Evolutionary conservation across 106 monocot genomes (phyloP), one percentile per base, ranked within the genome.

Genomic region (Dioscorea zingiberensis): DNA sequence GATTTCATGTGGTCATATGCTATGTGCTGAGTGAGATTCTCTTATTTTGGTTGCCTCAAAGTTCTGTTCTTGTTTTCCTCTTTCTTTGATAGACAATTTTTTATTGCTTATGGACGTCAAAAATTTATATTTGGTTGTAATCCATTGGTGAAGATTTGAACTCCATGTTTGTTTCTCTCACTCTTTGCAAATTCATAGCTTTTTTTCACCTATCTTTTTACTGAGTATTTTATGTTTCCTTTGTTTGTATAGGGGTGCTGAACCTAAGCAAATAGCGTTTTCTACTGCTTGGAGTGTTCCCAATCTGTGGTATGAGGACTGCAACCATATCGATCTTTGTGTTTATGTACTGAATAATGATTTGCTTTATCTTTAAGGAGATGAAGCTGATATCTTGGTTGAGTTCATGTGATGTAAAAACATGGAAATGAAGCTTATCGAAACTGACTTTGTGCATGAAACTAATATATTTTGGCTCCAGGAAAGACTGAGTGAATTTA

Each of bases 251-350:
- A 81, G 81, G 57, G 81, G 81, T 27, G 67, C 77, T 21, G 81
- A 81, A 53, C 81, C 81, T 24, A 81, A 77, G 53, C 67, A 77
- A 49, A 62, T 81, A 48, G 81, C 81, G 1, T 72, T 81, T 58
- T 81, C 81, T 12, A 64, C 72, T 53, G 81, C 81, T 69, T 57
- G 81, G 81, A 45, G 49, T 81, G 10, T 81, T 81, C 60, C 81
- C 81, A 11, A 77, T 81, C 18, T 81, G 81, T 30, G 81, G 81
- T 81, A 64, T 53, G 49, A 38, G 38, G 38, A 38, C 38, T 38
- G 38, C 4, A 38, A 38, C 38, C 10, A 6, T 38, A 38, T 10
- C 10, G 38, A 38, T 38, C 38, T 6, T 38, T 38, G 38, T 38
- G 38, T 10, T 38, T 38, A 38, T 38, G 1, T 6, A 38, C 9